Evolutionary conservation across 202 grass and related monocot species (phyloP).

Genomic region (Bolboschoenoplectus hybrid): DNA sequence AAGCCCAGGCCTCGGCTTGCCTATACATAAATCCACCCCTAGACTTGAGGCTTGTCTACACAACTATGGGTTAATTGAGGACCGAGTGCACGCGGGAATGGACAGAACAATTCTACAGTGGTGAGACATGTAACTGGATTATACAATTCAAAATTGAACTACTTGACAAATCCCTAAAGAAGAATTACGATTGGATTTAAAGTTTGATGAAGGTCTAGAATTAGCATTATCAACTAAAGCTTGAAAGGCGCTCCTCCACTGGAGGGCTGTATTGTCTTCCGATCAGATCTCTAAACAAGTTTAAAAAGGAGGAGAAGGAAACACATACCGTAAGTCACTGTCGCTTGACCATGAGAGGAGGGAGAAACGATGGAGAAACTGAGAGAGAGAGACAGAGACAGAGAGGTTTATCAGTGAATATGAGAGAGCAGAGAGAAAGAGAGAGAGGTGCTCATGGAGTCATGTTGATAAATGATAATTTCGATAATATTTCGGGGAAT

Average conservation of each 20-base stretch:
- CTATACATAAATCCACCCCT: too few relatives aligned
- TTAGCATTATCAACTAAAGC: background rate
- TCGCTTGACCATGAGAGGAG: background rate
- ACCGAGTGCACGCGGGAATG: too few relatives aligned
- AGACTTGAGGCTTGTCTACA: background rate
- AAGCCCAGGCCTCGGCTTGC: too few relatives aligned
- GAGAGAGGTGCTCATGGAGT: background rate
- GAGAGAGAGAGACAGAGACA: background rate
- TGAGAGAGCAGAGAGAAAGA: background rate
- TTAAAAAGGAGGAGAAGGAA: background rate
- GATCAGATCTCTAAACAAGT: background rate
- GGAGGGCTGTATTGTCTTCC: background rate
- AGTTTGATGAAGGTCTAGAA: background rate
- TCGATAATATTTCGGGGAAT: conserved; percentile 8
- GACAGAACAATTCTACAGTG: background rate
- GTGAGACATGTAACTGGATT: background rate
- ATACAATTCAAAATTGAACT: background rate
- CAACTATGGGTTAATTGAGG: background rate
- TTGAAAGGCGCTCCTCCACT: background rate
- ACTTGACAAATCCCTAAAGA: background rate
- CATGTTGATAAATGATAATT: background rate
- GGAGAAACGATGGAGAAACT: too few relatives aligned
- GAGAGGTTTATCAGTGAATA: conserved; percentile 16
- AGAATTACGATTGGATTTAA: background rate
- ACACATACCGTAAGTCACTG: background rate